Evolutionary conservation across 1,139 yeast genomes (phyloP).

Genomic region (Pichia cactophila): DNA sequence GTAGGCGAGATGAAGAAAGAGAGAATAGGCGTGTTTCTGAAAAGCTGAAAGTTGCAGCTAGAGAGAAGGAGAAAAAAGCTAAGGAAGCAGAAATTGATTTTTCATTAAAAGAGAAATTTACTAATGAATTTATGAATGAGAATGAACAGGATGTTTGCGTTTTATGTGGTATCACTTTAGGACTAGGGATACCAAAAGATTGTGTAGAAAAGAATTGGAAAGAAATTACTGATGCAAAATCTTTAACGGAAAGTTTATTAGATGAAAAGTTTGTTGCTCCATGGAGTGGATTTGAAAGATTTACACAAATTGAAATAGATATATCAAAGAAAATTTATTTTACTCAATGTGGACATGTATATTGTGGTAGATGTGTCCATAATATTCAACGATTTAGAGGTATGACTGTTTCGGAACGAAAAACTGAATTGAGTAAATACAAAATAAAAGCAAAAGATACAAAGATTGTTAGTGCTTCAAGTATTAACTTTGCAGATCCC

Average conservation of each 20-base stretch:
- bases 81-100: slow-evolving; percentile 24
- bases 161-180: slow-evolving; percentile 62
- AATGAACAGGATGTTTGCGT: slow-evolving; percentile 45
- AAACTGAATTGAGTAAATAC: slow-evolving; percentile 6
- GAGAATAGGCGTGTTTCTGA: slow-evolving; percentile 24
- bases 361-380: slow-evolving; percentile 78
- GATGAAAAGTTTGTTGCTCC: slow-evolving; percentile 45
- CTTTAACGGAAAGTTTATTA: slow-evolving; percentile 12
- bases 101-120: slow-evolving; percentile 22
- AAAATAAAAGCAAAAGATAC: slow-evolving; percentile 8
- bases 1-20: slow-evolving; percentile 27
- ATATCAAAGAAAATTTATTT: slow-evolving; percentile 63
- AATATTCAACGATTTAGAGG: slow-evolving; percentile 35
- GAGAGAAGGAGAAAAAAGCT: slow-evolving; percentile 28
- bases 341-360: slow-evolving; percentile 75
- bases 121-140: slow-evolving; percentile 32
- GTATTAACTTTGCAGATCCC: slow-evolving; percentile 38
- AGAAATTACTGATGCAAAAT: slow-evolving; percentile 19
- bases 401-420: slow-evolving; percentile 10
- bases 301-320: slow-evolving; percentile 50
- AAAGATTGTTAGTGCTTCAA: slow-evolving; percentile 1
- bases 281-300: slow-evolving; percentile 44
- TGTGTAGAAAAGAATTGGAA: slow-evolving; percentile 30
- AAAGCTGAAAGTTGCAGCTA: slow-evolving; percentile 26
- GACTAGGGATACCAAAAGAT: slow-evolving; percentile 58